Conservation (phyloP, 179 eudicot genomes). For the Actinidia chinensis region DNA sequence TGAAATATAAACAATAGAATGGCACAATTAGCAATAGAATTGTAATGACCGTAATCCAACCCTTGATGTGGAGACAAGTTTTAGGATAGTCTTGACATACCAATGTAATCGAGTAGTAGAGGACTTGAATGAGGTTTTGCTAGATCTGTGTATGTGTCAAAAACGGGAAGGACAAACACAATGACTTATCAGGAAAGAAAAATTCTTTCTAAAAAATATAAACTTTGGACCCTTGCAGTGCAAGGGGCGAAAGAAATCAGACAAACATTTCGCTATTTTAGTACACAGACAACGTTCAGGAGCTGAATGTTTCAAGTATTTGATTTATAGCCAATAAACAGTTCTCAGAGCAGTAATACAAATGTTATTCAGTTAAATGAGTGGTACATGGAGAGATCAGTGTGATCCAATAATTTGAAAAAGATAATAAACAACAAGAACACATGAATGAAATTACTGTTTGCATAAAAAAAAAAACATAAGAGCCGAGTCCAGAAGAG, state of each 20-base stretch:
- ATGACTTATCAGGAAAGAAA: neutral
- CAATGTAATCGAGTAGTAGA: conserved; percentile 87
- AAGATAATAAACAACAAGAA: no score
- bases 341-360: no score
- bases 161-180: neutral
- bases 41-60: conserved; percentile 87
- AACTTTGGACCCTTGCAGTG: conserved; percentile 6
- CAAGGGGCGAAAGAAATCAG: neutral
- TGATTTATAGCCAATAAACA: neutral
- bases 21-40: neutral
- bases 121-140: conserved; percentile 84
- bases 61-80: conserved; percentile 92
- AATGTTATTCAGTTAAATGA: no score
- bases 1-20: conserved; percentile 9
- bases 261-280: neutral
- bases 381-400: no score
- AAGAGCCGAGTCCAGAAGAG: no score
- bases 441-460: no score
- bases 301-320: neutral
- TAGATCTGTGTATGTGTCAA: conserved; percentile 80
- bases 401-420: no score
- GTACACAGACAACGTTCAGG: neutral
- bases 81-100: conserved; percentile 99
- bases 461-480: no score
- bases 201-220: neutral